A percentile compares a stretch with the other conserved stretches of the same genome.
Conservation (phyloP, 495 filamentous ascomycete species). For the Cairneyella variabilis region DNA sequence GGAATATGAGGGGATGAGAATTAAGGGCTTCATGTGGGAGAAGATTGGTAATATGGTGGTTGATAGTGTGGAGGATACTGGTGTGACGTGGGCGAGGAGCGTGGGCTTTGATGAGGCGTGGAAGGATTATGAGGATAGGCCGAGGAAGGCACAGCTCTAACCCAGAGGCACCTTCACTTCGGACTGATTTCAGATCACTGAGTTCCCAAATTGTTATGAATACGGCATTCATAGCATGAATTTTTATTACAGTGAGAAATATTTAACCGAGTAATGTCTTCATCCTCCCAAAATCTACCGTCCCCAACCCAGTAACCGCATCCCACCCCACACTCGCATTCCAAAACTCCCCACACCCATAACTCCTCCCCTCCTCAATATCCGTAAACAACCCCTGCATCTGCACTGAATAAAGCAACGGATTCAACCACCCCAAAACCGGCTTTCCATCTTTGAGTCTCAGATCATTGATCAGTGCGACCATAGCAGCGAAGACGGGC, state of each 20-base stretch:
- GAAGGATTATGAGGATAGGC: conserved; percentile 31
- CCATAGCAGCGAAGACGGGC: not conserved
- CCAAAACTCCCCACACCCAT: not conserved
- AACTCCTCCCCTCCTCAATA: not conserved
- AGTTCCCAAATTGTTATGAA: no score
- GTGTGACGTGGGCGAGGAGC: conserved; percentile 49
- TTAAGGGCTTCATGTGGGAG: conserved; percentile 68
- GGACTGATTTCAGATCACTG: no score
- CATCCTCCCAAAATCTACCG: not conserved
- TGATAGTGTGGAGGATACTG: conserved; percentile 48
- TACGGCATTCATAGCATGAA: no score
- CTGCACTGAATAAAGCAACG: conserved; percentile 22
- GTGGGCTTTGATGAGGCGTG: conserved; percentile 57
- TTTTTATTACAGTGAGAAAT: no score
- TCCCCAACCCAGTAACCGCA: conserved; percentile 2
- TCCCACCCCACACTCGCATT: conserved; percentile 5
- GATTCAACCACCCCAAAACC: conserved; percentile 50
- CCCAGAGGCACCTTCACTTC: no score
- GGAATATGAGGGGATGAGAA: conserved; percentile 43
- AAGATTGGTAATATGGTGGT: conserved; percentile 62
- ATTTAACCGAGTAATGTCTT: no score
- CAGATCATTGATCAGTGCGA: conserved; percentile 46
- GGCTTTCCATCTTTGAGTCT: conserved; percentile 42
- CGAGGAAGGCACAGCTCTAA: conserved; percentile 9
- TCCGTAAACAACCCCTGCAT: not conserved